A percentile compares a stretch with the other conserved stretches of the same genome.
phyloP scores from a whole-genome alignment of 495 filamentous ascomycete species.

The Barbatosphaeria neglecta region DNA sequence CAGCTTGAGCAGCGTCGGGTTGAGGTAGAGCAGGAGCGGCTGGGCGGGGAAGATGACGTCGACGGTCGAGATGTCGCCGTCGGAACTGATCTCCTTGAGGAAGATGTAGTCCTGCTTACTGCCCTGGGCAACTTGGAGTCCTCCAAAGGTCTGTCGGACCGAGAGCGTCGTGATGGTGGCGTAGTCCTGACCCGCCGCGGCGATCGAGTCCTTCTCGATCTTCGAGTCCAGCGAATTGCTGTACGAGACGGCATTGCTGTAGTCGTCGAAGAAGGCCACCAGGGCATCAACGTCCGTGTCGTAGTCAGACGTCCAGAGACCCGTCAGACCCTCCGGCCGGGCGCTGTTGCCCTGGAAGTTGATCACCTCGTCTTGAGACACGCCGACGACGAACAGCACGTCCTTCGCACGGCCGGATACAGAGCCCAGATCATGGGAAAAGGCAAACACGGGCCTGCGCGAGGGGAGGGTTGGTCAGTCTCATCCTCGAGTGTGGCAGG shows the following conservation, averaged over 20 bases:
- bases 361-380: conserved; percentile 61
- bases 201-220: conserved; percentile 57
- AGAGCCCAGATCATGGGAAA: conserved; percentile 59
- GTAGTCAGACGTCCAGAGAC: conserved; percentile 67
- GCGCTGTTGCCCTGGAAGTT: conserved; percentile 64
- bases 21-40: conserved; percentile 82
- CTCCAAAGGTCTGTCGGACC: conserved; percentile 80
- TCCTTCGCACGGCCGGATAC: conserved; percentile 16
- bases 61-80: conserved; percentile 89
- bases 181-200: conserved; percentile 57
- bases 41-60: conserved; percentile 92
- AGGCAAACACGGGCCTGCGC: conserved; percentile 72
- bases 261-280: conserved; percentile 63
- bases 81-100: conserved; percentile 88
- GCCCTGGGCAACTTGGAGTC: conserved; percentile 72
- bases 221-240: conserved; percentile 55
- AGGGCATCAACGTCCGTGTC: conserved; percentile 46
- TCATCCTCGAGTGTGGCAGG: too few species aligned
- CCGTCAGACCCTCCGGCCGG: conserved; percentile 52
- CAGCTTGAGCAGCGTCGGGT: conserved; percentile 73
- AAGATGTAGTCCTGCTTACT: conserved; percentile 69
- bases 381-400: conserved; percentile 65
- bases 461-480: conserved; percentile 10
- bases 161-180: conserved; percentile 73
- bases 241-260: conserved; percentile 36